Base-by-base conservation (phyloP, 1,139 yeast genomes). In the Saccharomycopsis phalli region DNA sequence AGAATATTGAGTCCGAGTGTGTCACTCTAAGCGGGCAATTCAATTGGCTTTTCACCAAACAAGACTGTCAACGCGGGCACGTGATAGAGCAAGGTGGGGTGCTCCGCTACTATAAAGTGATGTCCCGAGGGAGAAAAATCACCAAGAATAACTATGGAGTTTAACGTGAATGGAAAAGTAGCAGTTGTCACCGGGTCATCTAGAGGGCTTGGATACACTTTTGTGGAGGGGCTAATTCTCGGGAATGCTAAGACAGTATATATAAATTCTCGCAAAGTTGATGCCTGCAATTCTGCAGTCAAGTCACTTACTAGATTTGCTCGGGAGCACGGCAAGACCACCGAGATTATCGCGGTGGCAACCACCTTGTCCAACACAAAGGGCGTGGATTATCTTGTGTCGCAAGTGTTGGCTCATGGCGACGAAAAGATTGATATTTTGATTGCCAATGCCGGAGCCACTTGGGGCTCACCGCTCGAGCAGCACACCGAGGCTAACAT, bases 101-200 rank as follows among this genome's bases (percentile, higher is more conserved):
- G 10, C 8, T 10, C 25, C 10, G 25, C 8, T 6, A 10, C 25
- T 7, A 10, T 10, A 22, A 22, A n/a, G n/a, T n/a, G n/a, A n/a
- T n/a, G n/a, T n/a, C n/a, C n/a, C 25, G 25, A 6, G 25, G 25
- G 8, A 22, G 25, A 6, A 6, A 22, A 10, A 22, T 22, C 25
- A 22, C n/a, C 25, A 6, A 26, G 14, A 26, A 26, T 46, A 44
- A 23, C 10, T 48, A 51, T 51, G 45, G 54, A 50, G 35, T 45
- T 57, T n/a, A 56, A 57, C 42, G 78, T 77, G 27, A 61, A 74
- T 42, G 84, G 81, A 26, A 81, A 81, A 57, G 68, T 69, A 5
- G 88, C 84, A 1, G 73, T 77, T 11, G 68, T 81, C 49, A 81
- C 91, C n/a, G 93, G 91, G 14, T 87, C 88, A 31, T 74, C 86